Evolutionary conservation across 2,329 filamentous ascomycete genomes (phyloP).

Genomic region (Clonostachys byssicola): DNA sequence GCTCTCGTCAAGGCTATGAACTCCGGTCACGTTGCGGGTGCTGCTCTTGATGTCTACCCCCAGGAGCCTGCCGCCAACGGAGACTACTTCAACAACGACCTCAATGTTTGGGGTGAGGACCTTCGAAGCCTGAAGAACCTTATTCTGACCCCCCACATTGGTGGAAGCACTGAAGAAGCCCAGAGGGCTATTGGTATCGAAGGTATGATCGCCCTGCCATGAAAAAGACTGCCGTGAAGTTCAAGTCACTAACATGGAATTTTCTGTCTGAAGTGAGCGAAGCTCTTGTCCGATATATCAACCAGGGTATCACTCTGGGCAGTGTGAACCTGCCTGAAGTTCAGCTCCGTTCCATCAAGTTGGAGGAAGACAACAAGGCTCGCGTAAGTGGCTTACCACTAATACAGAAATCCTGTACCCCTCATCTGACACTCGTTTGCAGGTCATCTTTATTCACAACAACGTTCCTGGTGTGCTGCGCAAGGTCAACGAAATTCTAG

Average conservation of each 20-base stretch:
- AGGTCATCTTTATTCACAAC: conserved; percentile 92
- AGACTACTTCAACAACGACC: conserved; percentile 81
- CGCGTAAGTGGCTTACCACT: conserved; percentile 44
- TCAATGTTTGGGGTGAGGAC: conserved; percentile 84
- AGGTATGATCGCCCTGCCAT: conserved; percentile 31
- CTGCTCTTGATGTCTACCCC: conserved; percentile 94
- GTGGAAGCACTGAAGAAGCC: conserved; percentile 95
- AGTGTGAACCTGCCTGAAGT: conserved; percentile 98
- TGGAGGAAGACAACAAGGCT: conserved; percentile 85
- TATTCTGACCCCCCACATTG: conserved; percentile 94
- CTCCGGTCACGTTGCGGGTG: conserved; percentile 82
- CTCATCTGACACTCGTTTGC: neutral
- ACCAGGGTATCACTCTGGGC: conserved; percentile 85
- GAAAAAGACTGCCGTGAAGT: neutral
- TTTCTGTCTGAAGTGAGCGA: conserved; percentile 58
- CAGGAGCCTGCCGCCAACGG: conserved; percentile 92
- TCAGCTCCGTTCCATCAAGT: conserved; percentile 79
- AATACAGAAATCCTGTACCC: neutral
- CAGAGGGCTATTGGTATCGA: conserved; percentile 95
- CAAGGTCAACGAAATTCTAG: conserved; percentile 91
- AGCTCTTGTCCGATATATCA: conserved; percentile 89
- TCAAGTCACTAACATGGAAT: conserved; percentile 3
- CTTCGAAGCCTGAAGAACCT: conserved; percentile 84
- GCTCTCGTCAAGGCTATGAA: conserved; percentile 86
- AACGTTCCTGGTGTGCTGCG: conserved; percentile 94